Base-by-base conservation (phyloP, 2,329 filamentous ascomycete species). In the Cladosporium sp. region DNA sequence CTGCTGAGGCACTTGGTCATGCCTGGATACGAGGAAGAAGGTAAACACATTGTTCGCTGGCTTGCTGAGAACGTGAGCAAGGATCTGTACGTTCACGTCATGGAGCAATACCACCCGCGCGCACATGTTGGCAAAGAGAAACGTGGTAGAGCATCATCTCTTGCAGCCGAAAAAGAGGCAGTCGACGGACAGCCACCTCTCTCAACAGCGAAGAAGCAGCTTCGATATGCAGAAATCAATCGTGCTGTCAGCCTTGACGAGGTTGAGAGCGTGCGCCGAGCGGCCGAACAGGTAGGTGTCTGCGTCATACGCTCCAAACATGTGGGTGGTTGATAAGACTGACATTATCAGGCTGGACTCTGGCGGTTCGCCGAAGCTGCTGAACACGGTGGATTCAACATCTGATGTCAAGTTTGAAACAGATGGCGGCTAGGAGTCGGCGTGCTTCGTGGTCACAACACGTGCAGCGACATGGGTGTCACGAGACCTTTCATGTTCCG, bases 51-150 rank as follows among this genome's bases (percentile, higher is more conserved):
- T 67, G 89, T 96, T 82, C 83, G 80, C 67, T 96, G 91, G 83
- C 80, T 96, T 18, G 91, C 91, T 0, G 81, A 85, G 31, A 86
- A 92, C 62, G 83, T 96, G 2, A 91, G 89, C 3, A 84, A 81
- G 64, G 91, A 95, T 76, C 83, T 90, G 52, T 94, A 93, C 77
- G 85, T 95, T 67, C 89, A 96, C 74, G 89, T 96, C 69, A 95
- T 95, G 91, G 91, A 96, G 78, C 92, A 96, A 78, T 95, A 95
- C 73, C 88, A 88, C 68, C 91, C 91, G 0, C 86, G 90, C 69
- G 92, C 91, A 0, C 88, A 96, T 76, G 92, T 96, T 0, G 92
- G 92, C 3, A 94, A 92, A 79, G 80, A 82, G 63, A 86, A 80
- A 70, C 79, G 81, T 1, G 62, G 60, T 8, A 53, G 62, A 28